Evolutionary conservation across 441 rosid genomes (phyloP), one percentile per base, ranked within the genome.

Genomic region (Dalechampia spathulata): DNA sequence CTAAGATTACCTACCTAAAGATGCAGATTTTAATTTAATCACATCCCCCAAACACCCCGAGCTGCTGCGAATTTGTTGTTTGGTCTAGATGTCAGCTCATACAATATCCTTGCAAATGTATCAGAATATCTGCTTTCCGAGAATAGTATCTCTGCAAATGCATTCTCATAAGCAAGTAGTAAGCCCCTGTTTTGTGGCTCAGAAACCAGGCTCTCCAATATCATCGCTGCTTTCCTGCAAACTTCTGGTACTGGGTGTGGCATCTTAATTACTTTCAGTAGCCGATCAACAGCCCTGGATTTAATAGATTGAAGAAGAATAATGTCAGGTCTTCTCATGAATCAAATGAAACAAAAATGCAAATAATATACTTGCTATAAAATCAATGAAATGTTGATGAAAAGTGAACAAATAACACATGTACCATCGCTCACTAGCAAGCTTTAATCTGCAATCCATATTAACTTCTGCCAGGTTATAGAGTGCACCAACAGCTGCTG

Each of bases 1-100:
- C 38, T 30, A 30, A 30, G 8, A 30, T 30, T 27, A 34, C 37
- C 6, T 21, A 57, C 42, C 38, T 9, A 43, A 30, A 16, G 30
- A 50, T 13, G 49, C 52, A 52, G 48, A 69, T 50, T 50, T n/a
- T n/a, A n/a, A n/a, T 36, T 42, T 59, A 55, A 55, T 75, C 78
- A 86, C 98, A 88, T 77, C 21, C 97, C 96, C 97, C 99, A 92
- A 49, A 92, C 70, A 61, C 96, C 96, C n/a, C 92, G 80, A 54
- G 99, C 84, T 8, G 92, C 83, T 28, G 82, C 78, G n/a, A 78
- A 77, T 77, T 87, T 87, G 86, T 79, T 89, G 75, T 71, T 89
- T 11, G 99, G 95, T 68, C 87, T 85, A 42, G 97, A 82, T 10
- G 97, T 92, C 49, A 89, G 73, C 68, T 92, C 99, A 41, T 77